Conservation (phyloP, 108 stramenopile genomes). For the Epithemia pelagica region DNA sequence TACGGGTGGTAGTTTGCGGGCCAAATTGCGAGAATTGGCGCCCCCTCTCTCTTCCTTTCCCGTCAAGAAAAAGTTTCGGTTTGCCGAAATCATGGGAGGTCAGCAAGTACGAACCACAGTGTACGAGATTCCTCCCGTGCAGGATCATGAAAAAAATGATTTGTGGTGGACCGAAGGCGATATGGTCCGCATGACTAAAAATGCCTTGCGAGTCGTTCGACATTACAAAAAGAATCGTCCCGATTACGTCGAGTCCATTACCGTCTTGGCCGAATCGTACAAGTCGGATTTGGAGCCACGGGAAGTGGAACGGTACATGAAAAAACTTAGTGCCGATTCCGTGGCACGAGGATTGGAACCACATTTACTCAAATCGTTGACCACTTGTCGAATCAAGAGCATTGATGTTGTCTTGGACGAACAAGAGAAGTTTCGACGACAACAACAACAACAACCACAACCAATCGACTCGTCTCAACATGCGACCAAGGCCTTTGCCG, state of each 20-base stretch:
- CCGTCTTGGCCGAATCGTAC: slow-evolving; percentile 11
- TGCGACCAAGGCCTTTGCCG: neutral
- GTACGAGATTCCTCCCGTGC: slow-evolving; percentile 12
- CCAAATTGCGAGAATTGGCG: neutral
- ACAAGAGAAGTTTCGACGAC: slow-evolving; percentile 9
- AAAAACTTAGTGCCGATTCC: slow-evolving; percentile 16
- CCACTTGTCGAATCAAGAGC: slow-evolving; percentile 11
- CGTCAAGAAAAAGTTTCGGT: slow-evolving; percentile 21
- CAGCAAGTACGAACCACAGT: slow-evolving; percentile 7
- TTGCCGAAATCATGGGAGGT: slow-evolving; percentile 10
- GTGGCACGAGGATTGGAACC: slow-evolving; percentile 23
- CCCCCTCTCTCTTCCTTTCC: neutral
- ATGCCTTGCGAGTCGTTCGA: slow-evolving; percentile 15
- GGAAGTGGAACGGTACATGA: slow-evolving; percentile 17
- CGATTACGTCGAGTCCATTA: slow-evolving; percentile 16
- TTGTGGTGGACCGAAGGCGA: slow-evolving; percentile 21
- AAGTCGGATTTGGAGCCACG: neutral
- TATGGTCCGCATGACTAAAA: slow-evolving; percentile 15
- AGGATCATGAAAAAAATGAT: slow-evolving; percentile 7
- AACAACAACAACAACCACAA: neutral
- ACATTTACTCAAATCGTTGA: slow-evolving; percentile 21
- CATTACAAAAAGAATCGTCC: slow-evolving; percentile 18
- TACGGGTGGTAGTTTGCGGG: neutral
- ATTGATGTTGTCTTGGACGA: slow-evolving; percentile 24
- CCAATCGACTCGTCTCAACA: neutral